These are phyloP conservation scores for Pilobolus umbonatus DNA, from an alignment of 192 early-diverging fungal species.

Conservation along the genomic window DNA sequence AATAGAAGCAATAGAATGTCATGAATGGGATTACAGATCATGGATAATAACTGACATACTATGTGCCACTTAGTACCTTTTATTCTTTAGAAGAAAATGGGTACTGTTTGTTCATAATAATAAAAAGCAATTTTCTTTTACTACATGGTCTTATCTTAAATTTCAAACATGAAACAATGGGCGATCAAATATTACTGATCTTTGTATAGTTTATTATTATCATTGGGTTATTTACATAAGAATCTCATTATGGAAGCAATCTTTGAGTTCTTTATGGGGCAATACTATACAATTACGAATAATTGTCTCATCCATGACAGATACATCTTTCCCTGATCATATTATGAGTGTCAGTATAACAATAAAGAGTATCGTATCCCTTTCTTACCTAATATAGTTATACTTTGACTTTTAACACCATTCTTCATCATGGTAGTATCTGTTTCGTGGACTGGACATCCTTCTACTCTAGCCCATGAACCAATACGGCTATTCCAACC, in stretches of 20 bases:
- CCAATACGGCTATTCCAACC: constrained; percentile 95
- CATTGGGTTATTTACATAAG: constrained; percentile 67
- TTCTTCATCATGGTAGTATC: constrained; percentile 72
- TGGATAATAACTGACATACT: too few relatives aligned
- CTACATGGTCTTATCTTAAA: neutral
- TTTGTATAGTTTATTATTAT: constrained; percentile 5
- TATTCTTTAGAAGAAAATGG: too few relatives aligned
- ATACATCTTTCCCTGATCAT: constrained; percentile 71
- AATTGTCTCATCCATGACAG: constrained; percentile 88
- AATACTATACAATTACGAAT: constrained; percentile 97
- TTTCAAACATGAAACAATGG: neutral
- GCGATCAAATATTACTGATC: neutral
- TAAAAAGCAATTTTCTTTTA: neutral
- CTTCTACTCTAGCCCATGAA: constrained; percentile 90
- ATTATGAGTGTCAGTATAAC: neutral
- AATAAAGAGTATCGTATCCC: neutral
- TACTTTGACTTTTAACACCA: constrained; percentile 88
- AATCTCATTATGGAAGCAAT: constrained; percentile 89
- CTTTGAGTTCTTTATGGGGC: constrained; percentile 94
- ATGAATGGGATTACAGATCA: too few relatives aligned
- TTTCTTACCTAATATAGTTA: constrained; percentile 79
- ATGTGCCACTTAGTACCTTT: too few relatives aligned
- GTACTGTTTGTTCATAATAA: neutral
- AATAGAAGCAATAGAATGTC: too few relatives aligned
- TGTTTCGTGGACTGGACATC: constrained; percentile 63